Conservation (phyloP, 2,329 filamentous ascomycete species). For the Fusarium oligoseptatum region DNA sequence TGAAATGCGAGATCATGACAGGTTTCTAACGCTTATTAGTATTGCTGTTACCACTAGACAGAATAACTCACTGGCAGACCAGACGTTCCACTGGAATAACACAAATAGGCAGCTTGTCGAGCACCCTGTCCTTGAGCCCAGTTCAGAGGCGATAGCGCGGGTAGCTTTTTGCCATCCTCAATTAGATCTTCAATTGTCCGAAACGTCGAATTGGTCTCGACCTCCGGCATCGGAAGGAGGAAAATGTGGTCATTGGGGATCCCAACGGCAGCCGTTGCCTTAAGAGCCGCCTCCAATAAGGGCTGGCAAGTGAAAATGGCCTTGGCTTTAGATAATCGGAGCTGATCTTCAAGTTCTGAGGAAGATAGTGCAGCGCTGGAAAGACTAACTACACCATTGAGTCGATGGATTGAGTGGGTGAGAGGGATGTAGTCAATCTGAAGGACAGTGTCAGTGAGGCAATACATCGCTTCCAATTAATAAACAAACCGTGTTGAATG, state of each 20-base stretch:
- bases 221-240: constrained; percentile 73
- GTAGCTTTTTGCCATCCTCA: constrained; percentile 66
- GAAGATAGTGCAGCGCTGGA: constrained; percentile 81
- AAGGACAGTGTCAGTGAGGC: neutral
- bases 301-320: constrained; percentile 79
- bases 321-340: constrained; percentile 76
- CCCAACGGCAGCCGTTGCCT: constrained; percentile 72
- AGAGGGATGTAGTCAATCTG: constrained; percentile 81
- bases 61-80: constrained; percentile 72
- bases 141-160: constrained; percentile 62
- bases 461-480: constrained; percentile 17
- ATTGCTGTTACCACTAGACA: accelerated
- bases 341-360: constrained; percentile 77
- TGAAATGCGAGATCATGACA: constrained; percentile 84
- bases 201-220: constrained; percentile 55
- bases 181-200: constrained; percentile 77
- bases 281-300: constrained; percentile 72
- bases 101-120: constrained; percentile 79
- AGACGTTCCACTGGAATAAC: constrained; percentile 85
- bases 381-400: constrained; percentile 78
- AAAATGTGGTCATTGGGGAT: constrained; percentile 75
- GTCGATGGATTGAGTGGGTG: constrained; percentile 79
- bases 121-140: constrained; percentile 76
- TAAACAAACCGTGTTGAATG: constrained; percentile 76
- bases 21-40: constrained; percentile 71